phyloP scores from a whole-genome alignment of 768 basidiomycete genomes.

The Boletus tylopilopsis region DNA sequence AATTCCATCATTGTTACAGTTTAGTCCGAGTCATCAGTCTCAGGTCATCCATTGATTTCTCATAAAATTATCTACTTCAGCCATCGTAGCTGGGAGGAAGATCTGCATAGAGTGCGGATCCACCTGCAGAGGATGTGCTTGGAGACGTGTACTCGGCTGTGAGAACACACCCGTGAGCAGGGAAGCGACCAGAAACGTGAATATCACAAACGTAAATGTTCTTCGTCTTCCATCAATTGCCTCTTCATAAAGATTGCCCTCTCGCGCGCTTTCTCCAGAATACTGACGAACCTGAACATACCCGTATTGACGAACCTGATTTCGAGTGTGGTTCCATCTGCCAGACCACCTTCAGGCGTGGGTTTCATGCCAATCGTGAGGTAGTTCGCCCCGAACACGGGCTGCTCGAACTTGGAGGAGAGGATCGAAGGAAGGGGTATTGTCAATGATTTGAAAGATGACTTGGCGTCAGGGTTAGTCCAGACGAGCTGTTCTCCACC shows the following conservation, averaged over 20 bases:
- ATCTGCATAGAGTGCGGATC: conserved; percentile 19
- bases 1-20: neutral
- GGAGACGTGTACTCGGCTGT: conserved; percentile 31
- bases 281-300: conserved; percentile 69
- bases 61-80: conserved; percentile 7
- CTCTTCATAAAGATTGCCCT: conserved; percentile 71
- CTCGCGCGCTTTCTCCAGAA: conserved; percentile 76
- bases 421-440: conserved; percentile 64
- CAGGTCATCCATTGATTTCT: too few species aligned
- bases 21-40: too few species aligned
- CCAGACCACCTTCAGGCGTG: conserved; percentile 61
- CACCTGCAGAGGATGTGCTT: conserved; percentile 14
- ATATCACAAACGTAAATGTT: conserved; percentile 27
- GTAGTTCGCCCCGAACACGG: conserved; percentile 66
- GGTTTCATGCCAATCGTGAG: conserved; percentile 65
- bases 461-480: conserved; percentile 34
- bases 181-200: neutral
- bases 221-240: conserved; percentile 38
- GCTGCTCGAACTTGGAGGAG: conserved; percentile 72
- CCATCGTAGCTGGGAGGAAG: conserved; percentile 29
- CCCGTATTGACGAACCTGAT: conserved; percentile 63
- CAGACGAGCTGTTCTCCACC: conserved; percentile 56
- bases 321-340: conserved; percentile 60
- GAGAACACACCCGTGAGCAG: neutral
- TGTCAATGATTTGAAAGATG: conserved; percentile 41